These are phyloP conservation scores for Mycena galopus DNA, from an alignment of 768 basidiomycete species.

Conservation along the genomic window DNA sequence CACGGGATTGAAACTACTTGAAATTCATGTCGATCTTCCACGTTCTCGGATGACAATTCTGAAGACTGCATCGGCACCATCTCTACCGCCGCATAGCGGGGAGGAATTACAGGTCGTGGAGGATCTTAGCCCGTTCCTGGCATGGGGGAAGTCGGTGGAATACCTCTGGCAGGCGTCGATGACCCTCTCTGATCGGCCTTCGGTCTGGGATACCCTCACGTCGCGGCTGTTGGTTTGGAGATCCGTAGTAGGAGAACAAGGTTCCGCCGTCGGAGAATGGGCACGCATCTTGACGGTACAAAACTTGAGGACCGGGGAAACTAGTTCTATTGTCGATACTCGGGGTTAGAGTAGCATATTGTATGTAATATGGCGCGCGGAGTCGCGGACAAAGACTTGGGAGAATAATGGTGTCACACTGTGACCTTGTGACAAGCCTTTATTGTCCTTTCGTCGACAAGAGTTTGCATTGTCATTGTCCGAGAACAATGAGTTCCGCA, in stretches of 20 bases:
- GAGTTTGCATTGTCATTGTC: constrained; percentile 10
- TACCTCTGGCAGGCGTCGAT: constrained; percentile 69
- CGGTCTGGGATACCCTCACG: constrained; percentile 67
- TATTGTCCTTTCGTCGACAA: too few relatives aligned
- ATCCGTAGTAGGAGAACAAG: constrained; percentile 55
- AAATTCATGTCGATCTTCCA: constrained; percentile 27
- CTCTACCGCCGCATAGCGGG: constrained; percentile 49
- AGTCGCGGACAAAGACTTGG: neutral
- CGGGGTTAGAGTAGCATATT: too few relatives aligned
- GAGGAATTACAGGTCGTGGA: constrained; percentile 51
- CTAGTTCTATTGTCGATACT: neutral
- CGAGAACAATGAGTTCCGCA: neutral
- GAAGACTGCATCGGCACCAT: constrained; percentile 24
- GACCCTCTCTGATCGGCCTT: constrained; percentile 45
- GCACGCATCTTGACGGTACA: constrained; percentile 54
- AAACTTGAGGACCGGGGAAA: constrained; percentile 35
- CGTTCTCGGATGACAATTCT: neutral
- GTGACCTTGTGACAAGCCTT: neutral
- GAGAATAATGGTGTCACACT: neutral
- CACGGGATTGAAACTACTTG: constrained; percentile 43
- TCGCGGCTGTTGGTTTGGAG: constrained; percentile 70
- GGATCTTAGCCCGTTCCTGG: constrained; percentile 44
- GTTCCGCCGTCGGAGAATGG: constrained; percentile 65
- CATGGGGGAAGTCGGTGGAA: constrained; percentile 69
- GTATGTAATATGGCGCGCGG: neutral